phyloP scores from a whole-genome alignment of 1,284 basidiomycete species.

The Pholiota adiposa region DNA sequence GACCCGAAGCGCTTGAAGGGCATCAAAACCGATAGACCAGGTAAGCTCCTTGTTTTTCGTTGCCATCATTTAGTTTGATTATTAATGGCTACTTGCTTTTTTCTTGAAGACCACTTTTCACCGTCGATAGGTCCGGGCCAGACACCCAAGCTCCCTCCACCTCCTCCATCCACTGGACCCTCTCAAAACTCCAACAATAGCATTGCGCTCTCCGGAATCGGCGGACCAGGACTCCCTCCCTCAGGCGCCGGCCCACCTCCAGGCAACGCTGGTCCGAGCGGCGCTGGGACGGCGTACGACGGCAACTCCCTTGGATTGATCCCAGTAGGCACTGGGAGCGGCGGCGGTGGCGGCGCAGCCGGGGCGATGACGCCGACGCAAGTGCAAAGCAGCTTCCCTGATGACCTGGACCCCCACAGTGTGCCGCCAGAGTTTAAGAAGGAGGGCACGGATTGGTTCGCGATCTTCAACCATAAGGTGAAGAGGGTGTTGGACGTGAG shows the following conservation, averaged over 20 bases:
- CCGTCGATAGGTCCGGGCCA: slow-evolving; percentile 38
- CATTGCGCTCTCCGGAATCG: neutral
- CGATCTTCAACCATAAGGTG: slow-evolving; percentile 88
- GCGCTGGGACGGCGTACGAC: slow-evolving; percentile 9
- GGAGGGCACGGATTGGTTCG: slow-evolving; percentile 91
- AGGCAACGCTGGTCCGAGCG: slow-evolving; percentile 5
- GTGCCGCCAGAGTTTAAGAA: slow-evolving; percentile 48
- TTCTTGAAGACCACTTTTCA: slow-evolving; percentile 13
- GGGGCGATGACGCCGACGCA: slow-evolving; percentile 12
- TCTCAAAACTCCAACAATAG: slow-evolving; percentile 4
- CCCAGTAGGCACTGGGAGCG: slow-evolving; percentile 12
- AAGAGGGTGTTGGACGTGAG: slow-evolving; percentile 87
- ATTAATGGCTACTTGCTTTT: neutral
- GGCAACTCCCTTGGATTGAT: slow-evolving; percentile 23
- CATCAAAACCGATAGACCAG: slow-evolving; percentile 35
- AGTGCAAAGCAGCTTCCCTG: slow-evolving; percentile 34
- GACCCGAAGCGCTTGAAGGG: slow-evolving; percentile 41
- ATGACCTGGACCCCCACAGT: slow-evolving; percentile 41
- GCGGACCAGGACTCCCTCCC: slow-evolving; percentile 8
- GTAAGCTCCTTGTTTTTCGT: neutral
- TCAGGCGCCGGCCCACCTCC: slow-evolving; percentile 1
- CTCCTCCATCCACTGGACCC: slow-evolving; percentile 23
- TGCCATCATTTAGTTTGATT: neutral
- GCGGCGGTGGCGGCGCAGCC: slow-evolving; percentile 6
- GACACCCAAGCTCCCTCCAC: slow-evolving; percentile 39